Evolutionary conservation across 1,139 yeast genomes (phyloP).

Genomic region (Blastobotrys indianensis): DNA sequence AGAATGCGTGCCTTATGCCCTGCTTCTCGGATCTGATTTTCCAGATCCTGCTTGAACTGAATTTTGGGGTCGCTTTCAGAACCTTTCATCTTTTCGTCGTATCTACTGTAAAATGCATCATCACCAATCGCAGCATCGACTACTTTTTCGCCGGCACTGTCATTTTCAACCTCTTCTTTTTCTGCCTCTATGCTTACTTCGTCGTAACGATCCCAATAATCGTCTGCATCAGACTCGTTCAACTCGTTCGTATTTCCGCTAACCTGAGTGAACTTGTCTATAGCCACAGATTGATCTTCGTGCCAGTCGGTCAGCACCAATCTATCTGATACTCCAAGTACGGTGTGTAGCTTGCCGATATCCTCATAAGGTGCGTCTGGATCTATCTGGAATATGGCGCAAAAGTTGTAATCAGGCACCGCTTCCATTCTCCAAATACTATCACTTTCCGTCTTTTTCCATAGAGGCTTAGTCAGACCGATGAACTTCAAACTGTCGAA

Average conservation of each 20-base stretch:
- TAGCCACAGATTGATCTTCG: too few species aligned
- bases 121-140: slow-evolving; percentile 2
- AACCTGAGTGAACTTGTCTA: too few species aligned
- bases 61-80: too few species aligned
- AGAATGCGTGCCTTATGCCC: slow-evolving; percentile 1
- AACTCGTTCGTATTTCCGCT: too few species aligned
- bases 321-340: too few species aligned
- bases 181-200: too few species aligned
- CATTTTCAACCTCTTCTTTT: neutral
- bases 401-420: neutral
- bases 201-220: slow-evolving; percentile 13
- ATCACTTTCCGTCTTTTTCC: neutral
- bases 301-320: too few species aligned
- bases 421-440: neutral
- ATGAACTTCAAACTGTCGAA: too few species aligned
- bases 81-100: slow-evolving; percentile 1
- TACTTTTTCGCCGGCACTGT: neutral
- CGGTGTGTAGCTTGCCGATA: too few species aligned
- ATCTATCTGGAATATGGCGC: too few species aligned
- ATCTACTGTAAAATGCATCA: slow-evolving; percentile 8
- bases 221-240: slow-evolving; percentile 7
- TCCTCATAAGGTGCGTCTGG: too few species aligned
- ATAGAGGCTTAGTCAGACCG: too few species aligned
- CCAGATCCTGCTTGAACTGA: neutral
- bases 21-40: neutral